phyloP scores from a whole-genome alignment of 1,284 basidiomycete genomes.

The Schizopora paradoxa region DNA sequence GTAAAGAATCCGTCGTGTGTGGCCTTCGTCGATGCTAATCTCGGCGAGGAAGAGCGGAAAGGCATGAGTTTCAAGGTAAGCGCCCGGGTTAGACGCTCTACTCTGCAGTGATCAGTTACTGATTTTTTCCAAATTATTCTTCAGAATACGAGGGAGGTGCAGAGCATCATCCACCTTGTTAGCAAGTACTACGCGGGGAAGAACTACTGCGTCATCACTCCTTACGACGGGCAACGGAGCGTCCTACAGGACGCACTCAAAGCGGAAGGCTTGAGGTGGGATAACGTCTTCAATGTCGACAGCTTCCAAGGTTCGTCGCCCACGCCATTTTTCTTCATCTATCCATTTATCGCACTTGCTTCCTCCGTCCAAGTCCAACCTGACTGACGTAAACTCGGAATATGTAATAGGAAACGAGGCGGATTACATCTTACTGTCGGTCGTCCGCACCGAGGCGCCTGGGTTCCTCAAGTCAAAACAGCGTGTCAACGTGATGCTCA shows the following conservation, averaged over 20 bases:
- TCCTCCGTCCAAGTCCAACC: too few species aligned
- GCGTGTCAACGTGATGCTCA: conserved; percentile 44
- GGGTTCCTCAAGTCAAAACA: conserved; percentile 38
- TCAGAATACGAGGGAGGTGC: conserved; percentile 41
- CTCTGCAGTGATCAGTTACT: too few species aligned
- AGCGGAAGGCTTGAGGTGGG: conserved; percentile 32
- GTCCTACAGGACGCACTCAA: conserved; percentile 38
- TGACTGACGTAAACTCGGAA: neutral
- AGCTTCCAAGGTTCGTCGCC: conserved; percentile 39
- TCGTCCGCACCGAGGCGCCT: conserved; percentile 35
- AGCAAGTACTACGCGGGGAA: conserved; percentile 33
- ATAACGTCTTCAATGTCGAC: conserved; percentile 48
- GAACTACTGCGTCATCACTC: conserved; percentile 46
- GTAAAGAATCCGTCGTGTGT: conserved; percentile 29
- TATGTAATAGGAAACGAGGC: conserved; percentile 36
- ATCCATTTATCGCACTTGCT: too few species aligned
- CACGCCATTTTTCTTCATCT: neutral
- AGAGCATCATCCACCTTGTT: conserved; percentile 37
- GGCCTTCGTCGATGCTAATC: conserved; percentile 40
- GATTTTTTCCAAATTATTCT: neutral
- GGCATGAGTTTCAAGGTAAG: conserved; percentile 42
- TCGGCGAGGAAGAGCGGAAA: conserved; percentile 30
- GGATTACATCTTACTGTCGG: conserved; percentile 39
- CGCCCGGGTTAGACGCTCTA: neutral
- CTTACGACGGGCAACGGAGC: conserved; percentile 53